Base-by-base conservation (phyloP, 192 early-diverging fungal species). In the Dissophora globulifera region DNA sequence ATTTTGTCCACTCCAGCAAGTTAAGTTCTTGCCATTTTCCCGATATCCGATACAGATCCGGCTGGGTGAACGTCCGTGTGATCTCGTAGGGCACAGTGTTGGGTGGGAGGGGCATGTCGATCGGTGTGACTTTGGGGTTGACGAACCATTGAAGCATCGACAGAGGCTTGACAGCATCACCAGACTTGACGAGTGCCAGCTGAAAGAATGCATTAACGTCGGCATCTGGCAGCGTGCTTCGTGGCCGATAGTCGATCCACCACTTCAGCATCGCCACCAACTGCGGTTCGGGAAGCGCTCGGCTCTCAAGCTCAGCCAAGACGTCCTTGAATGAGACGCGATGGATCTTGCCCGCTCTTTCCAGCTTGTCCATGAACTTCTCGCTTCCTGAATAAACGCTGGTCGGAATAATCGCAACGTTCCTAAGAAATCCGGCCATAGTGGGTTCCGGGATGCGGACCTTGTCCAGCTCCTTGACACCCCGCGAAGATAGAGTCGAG, bases 231-330 rank as follows among this genome's bases (percentile, higher is more conserved):
- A 86, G 67, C 2, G 67, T 58, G 2, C 82, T 59, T 12, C 49
- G 62, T 16, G 62, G 61, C 6, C 68, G 62, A 62, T 82, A 88
- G 17, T 69, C 74, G 13, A 91, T 81, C 91, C 89, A 94, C 95
- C 95, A 96, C 61, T 85, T 83, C 64, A 96, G 68, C 46, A 92
- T 81, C 0, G 84, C 84, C 0, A 89, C 69, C 72, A 89, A 85
- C 68, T 96, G 92, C 1, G 62, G 53, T 22, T 68, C 66, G 10
- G 79, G 70, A 3, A 94, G 59, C 7, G 83, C 83, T 4, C 90
- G 64, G 43, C 62, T 82, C 27, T 80, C 69, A 0, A 96, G 69
- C 59, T 96, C 94, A 4, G 42, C 47, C 12, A 90, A 60, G 0
- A 95, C 80, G 68, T 96, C 95, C 1, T 70, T 48, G 19, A 94